Base-by-base conservation (phyloP, 2,329 filamentous ascomycete genomes). In the Aphanocladium album region DNA sequence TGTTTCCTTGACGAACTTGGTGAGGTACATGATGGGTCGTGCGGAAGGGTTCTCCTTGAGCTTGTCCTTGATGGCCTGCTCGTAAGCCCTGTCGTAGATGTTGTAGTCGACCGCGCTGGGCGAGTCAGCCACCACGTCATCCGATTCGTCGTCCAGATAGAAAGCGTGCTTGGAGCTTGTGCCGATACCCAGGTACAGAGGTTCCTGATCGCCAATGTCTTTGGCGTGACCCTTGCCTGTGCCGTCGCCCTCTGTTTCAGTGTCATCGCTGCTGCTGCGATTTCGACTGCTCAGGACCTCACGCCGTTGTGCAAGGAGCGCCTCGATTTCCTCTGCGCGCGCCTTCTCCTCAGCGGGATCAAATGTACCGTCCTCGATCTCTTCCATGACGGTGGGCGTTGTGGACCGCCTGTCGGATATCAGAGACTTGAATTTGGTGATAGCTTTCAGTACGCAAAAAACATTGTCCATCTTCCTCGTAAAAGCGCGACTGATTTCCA, bases 401-500 rank as follows among this genome's bases (percentile, higher is more conserved):
- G 45, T 14, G 19, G 60, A 52, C 27, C 57, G 62, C 21, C 65
- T 69, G 30, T 65, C 71, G 1, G 65, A 68, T n/a, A 95, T 76
- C 9, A 96, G 80, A 55, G 83, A 78, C 72, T 96, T 97, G 79
- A 98, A 97, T 61, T 89, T 90, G 64, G 89, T 87, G 45, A 96
- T 93, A 4, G 93, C 95, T 83, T 91, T 95, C 80, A 98, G 89
- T 65, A 98, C 90, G 57, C 87, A 90, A 61, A 98, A 80, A 2
- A 98, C 80, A 70, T 95, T 89, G 62, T 88, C 88, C 83, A 98
- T 92, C 69, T 92, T 96, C 25, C 85, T 85, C 2, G 95, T 98
- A 65, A 98, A 96, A 16, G 95, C 95, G 64, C 89, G 86, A 68
- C 91, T 91, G 70, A 97, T 84, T 75, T 99, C 95, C 60, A 93